These are phyloP conservation scores for Thielaviopsis populi DNA, from an alignment of 2,329 filamentous ascomycete species.

Conservation along the genomic window DNA sequence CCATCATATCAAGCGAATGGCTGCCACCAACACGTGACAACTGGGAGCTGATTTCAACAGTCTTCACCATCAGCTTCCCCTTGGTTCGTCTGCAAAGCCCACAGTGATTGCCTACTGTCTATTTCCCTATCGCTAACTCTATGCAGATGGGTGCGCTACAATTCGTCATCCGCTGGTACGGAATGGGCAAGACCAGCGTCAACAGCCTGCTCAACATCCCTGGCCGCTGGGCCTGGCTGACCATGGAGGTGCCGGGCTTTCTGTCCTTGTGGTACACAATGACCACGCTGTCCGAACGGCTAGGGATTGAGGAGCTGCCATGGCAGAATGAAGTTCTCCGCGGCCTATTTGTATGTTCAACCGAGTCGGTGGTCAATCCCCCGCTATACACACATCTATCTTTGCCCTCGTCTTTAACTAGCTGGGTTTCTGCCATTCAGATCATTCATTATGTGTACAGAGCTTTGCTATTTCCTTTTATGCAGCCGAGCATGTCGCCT, in stretches of 20 bases:
- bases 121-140: slow-evolving; percentile 16
- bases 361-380: neutral
- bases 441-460: slow-evolving; percentile 84
- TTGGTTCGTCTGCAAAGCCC: slow-evolving; percentile 29
- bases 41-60: slow-evolving; percentile 37
- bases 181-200: slow-evolving; percentile 81
- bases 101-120: neutral
- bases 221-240: slow-evolving; percentile 71
- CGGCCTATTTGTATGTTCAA: slow-evolving; percentile 41
- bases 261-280: slow-evolving; percentile 68
- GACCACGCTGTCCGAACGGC: slow-evolving; percentile 45
- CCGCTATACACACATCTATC: neutral
- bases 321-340: slow-evolving; percentile 67
- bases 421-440: slow-evolving; percentile 23
- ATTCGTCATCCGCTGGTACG: slow-evolving; percentile 68
- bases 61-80: slow-evolving; percentile 40
- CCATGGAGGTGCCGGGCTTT: slow-evolving; percentile 74
- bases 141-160: slow-evolving; percentile 54
- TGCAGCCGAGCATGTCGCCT: slow-evolving; percentile 86
- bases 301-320: slow-evolving; percentile 46
- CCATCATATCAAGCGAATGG: slow-evolving; percentile 25
- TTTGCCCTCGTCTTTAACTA: neutral
- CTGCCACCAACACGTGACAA: slow-evolving; percentile 43
- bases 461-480: slow-evolving; percentile 63
- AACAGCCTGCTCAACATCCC: slow-evolving; percentile 67